phyloP scores from a whole-genome alignment of 1,284 basidiomycete species.

The Inonotus hispidus region DNA sequence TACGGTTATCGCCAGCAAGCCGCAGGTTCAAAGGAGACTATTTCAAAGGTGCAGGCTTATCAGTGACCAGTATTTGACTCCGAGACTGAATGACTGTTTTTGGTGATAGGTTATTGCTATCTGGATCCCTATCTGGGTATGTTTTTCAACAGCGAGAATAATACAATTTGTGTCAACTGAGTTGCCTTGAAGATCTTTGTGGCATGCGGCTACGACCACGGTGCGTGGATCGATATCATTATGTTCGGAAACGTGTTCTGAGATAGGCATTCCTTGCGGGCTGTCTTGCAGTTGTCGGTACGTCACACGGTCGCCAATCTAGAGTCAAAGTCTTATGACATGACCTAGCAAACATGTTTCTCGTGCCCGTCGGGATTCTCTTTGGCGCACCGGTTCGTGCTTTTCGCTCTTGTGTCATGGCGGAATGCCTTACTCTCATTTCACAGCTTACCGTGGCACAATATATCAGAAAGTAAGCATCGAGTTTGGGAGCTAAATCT shows the following conservation, averaged over 20 bases:
- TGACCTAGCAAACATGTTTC: conserved; percentile 64
- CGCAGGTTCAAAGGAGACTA: conserved; percentile 62
- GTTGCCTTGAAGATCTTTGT: conserved; percentile 52
- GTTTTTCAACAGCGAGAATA: conserved; percentile 18
- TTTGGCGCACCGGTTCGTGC: conserved; percentile 55
- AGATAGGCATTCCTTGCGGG: neutral
- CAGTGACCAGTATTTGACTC: neutral
- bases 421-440: conserved; percentile 14
- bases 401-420: conserved; percentile 7
- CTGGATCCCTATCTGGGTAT: conserved; percentile 74
- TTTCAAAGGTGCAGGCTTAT: conserved; percentile 50
- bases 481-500: neutral
- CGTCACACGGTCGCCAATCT: neutral
- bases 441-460: conserved; percentile 46
- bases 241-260: neutral
- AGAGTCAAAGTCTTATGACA: neutral
- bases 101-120: conserved; percentile 49
- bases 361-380: conserved; percentile 66
- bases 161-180: neutral
- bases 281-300: conserved; percentile 22
- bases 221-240: conserved; percentile 30
- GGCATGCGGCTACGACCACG: conserved; percentile 67
- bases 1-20: conserved; percentile 47
- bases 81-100: neutral
- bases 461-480: conserved; percentile 62